phyloP scores from a whole-genome alignment of 345 rosid species.

The Brassica rapa region DNA sequence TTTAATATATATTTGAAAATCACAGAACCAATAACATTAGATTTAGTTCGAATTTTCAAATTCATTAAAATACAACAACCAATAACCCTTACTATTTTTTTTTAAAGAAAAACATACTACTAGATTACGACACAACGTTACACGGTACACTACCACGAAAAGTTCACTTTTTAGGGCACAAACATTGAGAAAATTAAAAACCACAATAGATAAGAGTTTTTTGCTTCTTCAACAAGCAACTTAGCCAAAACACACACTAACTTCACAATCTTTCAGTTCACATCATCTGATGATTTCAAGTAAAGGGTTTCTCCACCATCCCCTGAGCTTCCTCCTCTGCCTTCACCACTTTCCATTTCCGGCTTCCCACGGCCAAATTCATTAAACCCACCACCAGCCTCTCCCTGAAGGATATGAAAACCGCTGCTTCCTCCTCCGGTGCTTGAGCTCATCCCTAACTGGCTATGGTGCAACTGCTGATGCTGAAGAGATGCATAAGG shows the following conservation, averaged over 20 bases:
- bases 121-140: constrained; percentile 27
- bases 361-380: constrained; percentile 88
- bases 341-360: constrained; percentile 77
- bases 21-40: no score
- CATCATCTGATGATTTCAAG: constrained; percentile 78
- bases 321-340: constrained; percentile 77
- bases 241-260: constrained; percentile 29
- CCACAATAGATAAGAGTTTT: constrained; percentile 21
- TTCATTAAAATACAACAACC: no score
- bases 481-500: constrained; percentile 80
- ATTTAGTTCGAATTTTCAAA: no score
- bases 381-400: constrained; percentile 55
- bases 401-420: constrained; percentile 47
- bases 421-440: constrained; percentile 70
- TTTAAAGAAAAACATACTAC: constrained; percentile 28
- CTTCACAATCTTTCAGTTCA: constrained; percentile 51
- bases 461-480: constrained; percentile 84
- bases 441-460: constrained; percentile 85
- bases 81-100: not conserved
- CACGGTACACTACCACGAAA: constrained; percentile 38
- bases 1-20: no score
- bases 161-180: constrained; percentile 27
- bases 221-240: constrained; percentile 35
- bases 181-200: constrained; percentile 20
- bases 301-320: constrained; percentile 91